These are phyloP conservation scores for Tulasnella sp. DNA, from an alignment of 768 basidiomycete genomes.

Conservation along the genomic window DNA sequence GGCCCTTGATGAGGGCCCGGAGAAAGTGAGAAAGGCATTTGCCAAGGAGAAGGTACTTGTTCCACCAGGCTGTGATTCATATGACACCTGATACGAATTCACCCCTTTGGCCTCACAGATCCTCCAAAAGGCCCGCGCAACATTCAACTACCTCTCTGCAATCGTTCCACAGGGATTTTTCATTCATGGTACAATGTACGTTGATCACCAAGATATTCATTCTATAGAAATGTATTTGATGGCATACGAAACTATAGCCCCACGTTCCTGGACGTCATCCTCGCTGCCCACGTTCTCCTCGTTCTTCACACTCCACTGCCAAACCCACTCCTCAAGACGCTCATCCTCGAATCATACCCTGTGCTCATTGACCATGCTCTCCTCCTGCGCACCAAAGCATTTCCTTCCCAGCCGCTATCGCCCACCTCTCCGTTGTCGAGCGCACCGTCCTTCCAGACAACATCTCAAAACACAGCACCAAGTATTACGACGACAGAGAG, in stretches of 20 bases:
- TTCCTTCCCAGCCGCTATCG: constrained; percentile 15
- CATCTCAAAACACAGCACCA: neutral
- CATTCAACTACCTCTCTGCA: constrained; percentile 48
- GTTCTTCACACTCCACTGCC: constrained; percentile 50
- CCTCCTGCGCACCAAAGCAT: constrained; percentile 34
- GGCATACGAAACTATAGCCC: constrained; percentile 33
- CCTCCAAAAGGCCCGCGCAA: constrained; percentile 44
- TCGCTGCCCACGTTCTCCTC: constrained; percentile 61
- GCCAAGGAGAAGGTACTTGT: constrained; percentile 49
- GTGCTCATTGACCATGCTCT: constrained; percentile 48
- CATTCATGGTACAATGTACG: constrained; percentile 43
- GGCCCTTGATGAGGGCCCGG: constrained; percentile 29
- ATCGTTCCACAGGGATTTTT: constrained; percentile 43
- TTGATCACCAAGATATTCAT: neutral
- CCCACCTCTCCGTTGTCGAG: neutral
- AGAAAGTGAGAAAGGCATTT: constrained; percentile 33
- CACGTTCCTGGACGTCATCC: constrained; percentile 50
- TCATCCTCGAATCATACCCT: constrained; percentile 48
- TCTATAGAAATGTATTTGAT: neutral
- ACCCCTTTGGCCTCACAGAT: constrained; percentile 33
- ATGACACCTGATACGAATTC: neutral
- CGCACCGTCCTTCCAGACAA: neutral
- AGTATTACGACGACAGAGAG: neutral
- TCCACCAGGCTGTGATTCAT: neutral
- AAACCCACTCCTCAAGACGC: constrained; percentile 44